Base-by-base conservation (phyloP, 768 basidiomycete genomes). In the Pholiota microspora region DNA sequence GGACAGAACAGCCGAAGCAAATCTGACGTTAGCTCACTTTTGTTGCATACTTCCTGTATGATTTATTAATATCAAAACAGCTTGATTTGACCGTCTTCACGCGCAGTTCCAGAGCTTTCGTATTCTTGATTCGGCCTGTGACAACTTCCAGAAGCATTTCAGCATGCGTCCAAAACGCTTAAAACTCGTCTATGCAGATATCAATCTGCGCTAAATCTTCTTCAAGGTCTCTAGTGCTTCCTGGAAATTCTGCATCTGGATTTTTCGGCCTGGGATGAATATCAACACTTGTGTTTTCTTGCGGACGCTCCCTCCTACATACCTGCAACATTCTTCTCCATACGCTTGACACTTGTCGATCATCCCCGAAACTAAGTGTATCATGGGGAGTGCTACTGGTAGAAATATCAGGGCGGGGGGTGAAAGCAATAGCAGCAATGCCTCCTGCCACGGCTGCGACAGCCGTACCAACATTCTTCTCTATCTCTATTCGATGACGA, bases 161-260 rank as follows among this genome's bases (percentile, higher is more conserved):
- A 15, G 56, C n/a, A 8, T 23, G 15, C 8, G 35, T 45, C 61
- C 57, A 64, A 38, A 52, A 62, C 10, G 48, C n/a, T 1, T 48
- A 52, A 28, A 62, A 60, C 7, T 29, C 28, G 16, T 62, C 56
- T 1, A 54, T 49, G 23, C 54, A 55, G 5, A 35, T 40, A 4
- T 24, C 49, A 15, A 64, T 18, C 23, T 51, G 50, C 9, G 28
- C 48, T 15, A 62, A 40, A 42, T 51, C 56, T 2, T 36, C 4
- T 53, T 7, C 40, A 42, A 21, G 16, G 40, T 42, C 21, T 42
- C 40, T 16, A 42, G 21, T 8, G 40, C 40, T 9, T 42, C 40
- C 23, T 42, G 18, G 21, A 16, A 42, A 12, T 23, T 42, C 40
- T 16, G 40, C 18, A 10, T 42, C 12, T 23, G 40, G 21, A 42